phyloP scores from a whole-genome alignment of 305 asterid species.

The Fraxinus greggii region DNA sequence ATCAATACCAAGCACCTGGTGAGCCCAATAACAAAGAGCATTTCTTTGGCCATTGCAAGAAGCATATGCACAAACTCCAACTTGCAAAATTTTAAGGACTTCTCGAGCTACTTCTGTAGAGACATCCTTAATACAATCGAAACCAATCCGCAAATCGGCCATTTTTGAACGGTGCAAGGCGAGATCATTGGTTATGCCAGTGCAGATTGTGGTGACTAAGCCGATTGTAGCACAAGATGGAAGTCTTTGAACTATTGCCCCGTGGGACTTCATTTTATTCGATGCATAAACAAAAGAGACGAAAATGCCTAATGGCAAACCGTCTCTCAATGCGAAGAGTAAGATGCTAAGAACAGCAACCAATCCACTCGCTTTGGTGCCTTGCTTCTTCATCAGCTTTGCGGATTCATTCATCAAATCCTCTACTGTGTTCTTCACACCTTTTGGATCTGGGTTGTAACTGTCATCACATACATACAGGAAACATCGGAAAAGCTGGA shows the following conservation, averaged over 20 bases:
- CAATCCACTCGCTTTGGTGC: constrained; percentile 27
- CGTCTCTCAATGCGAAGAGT: constrained; percentile 37
- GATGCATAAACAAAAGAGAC: constrained; percentile 28
- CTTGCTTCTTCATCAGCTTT: constrained; percentile 27
- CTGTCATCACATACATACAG: constrained; percentile 2
- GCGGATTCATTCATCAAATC: constrained; percentile 39
- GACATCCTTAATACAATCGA: constrained; percentile 2
- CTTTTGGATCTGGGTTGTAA: not conserved
- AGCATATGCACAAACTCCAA: constrained; percentile 21
- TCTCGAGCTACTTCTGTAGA: not conserved
- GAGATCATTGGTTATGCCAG: constrained; percentile 14
- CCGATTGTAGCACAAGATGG: constrained; percentile 33
- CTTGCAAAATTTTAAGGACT: constrained; percentile 8
- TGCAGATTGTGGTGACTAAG: constrained; percentile 31
- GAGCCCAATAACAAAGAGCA: constrained; percentile 36
- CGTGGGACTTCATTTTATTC: constrained; percentile 22
- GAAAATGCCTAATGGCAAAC: constrained; percentile 41
- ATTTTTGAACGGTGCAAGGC: constrained; percentile 20
- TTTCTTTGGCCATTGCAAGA: constrained; percentile 8
- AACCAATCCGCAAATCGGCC: constrained; percentile 42
- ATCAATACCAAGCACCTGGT: constrained; percentile 20
- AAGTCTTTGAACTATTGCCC: constrained; percentile 27
- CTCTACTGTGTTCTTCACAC: constrained; percentile 33
- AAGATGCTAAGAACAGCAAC: constrained; percentile 33
- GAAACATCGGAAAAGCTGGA: constrained; percentile 39